These are phyloP conservation scores for Hymenoscyphus scutula DNA, from an alignment of 2,329 filamentous ascomycete genomes.

Conservation along the genomic window DNA sequence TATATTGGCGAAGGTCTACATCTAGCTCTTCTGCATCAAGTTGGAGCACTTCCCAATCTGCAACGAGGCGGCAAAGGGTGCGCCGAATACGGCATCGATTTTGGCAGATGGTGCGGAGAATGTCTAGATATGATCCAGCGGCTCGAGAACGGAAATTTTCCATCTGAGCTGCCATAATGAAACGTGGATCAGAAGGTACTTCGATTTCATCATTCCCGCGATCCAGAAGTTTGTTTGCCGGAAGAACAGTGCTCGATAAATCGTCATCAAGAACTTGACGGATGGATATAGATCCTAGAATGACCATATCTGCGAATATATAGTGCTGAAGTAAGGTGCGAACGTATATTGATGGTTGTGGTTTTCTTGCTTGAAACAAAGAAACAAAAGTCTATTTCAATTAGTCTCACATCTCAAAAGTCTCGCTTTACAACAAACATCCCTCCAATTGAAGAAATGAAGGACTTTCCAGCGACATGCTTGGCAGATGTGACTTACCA, in stretches of 20 bases:
- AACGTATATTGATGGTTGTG: constrained; percentile 80
- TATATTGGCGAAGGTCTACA: constrained; percentile 59
- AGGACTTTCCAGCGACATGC: constrained; percentile 12
- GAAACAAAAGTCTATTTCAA: constrained; percentile 64
- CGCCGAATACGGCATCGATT: constrained; percentile 88
- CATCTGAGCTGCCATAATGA: constrained; percentile 70
- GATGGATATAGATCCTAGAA: constrained; percentile 66
- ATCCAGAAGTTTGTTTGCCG: constrained; percentile 68
- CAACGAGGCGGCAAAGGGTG: constrained; percentile 79
- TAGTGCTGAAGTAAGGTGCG: constrained; percentile 76
- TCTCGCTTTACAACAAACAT: neutral
- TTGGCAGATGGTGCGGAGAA: constrained; percentile 81
- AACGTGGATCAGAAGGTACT: constrained; percentile 67
- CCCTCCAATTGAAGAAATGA: neutral
- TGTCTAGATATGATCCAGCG: constrained; percentile 73
- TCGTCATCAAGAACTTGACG: constrained; percentile 78
- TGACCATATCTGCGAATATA: constrained; percentile 69
- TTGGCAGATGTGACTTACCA: constrained; percentile 48
- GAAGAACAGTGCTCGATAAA: constrained; percentile 72
- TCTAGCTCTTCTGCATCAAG: constrained; percentile 78
- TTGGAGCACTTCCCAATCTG: constrained; percentile 82
- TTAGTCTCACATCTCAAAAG: neutral
- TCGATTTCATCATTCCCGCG: constrained; percentile 75
- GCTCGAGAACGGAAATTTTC: constrained; percentile 63
- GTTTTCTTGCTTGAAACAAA: constrained; percentile 73